Percentiles rank a stretch among this genome's conserved stretches.
Evolutionary conservation across 2,329 filamentous ascomycete species (phyloP).

Genomic region (Neobulgaria alba): DNA sequence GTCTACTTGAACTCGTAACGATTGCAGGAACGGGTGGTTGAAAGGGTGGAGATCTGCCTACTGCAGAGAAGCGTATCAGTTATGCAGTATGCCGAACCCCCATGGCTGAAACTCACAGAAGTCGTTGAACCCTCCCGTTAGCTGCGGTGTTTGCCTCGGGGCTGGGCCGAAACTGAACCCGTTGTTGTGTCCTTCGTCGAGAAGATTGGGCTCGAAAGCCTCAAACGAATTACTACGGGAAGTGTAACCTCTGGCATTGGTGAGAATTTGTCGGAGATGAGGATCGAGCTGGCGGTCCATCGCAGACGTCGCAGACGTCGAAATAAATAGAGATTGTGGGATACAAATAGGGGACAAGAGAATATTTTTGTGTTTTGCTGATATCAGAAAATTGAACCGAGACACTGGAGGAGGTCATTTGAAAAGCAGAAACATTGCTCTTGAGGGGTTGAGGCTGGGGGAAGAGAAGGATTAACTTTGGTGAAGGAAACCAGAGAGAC

Average conservation of each 20-base stretch:
- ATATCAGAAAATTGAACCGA: not conserved
- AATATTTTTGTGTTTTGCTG: too few species aligned
- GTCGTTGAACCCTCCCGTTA: too few species aligned
- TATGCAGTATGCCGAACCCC: too few species aligned
- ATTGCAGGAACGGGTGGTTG: not conserved
- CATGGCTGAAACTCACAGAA: too few species aligned
- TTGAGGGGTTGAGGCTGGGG: too few species aligned
- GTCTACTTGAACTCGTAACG: constrained; percentile 9
- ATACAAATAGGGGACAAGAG: not conserved
- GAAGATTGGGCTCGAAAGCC: too few species aligned
- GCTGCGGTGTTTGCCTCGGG: not conserved
- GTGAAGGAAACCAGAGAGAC: too few species aligned
- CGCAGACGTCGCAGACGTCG: constrained; percentile 2
- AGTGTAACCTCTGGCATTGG: constrained; percentile 9
- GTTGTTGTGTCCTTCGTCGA: not conserved
- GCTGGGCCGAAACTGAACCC: not conserved
- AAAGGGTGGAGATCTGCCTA: not conserved
- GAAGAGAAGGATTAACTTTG: too few species aligned
- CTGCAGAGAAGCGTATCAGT: not conserved
- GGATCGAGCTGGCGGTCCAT: constrained; percentile 16
- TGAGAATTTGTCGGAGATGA: constrained; percentile 18
- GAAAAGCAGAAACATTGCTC: too few species aligned
- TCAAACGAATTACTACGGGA: not conserved
- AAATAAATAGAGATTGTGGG: not conserved
- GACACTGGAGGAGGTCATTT: not conserved